These are phyloP conservation scores for Dentipellis sp. DNA, from an alignment of 768 basidiomycete genomes.

Conservation along the genomic window DNA sequence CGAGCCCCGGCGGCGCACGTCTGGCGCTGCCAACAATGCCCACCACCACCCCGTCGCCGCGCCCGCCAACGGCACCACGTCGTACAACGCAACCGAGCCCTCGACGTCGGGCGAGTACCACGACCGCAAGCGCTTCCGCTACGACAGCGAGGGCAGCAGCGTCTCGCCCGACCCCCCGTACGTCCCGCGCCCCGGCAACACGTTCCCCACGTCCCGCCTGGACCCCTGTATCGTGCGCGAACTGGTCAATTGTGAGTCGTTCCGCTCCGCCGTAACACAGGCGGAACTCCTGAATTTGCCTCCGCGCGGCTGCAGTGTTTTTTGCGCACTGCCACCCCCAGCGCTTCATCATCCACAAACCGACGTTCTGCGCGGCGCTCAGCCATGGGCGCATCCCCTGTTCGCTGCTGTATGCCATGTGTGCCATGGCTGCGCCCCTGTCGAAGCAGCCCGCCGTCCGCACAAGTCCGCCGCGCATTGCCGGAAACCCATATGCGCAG, in stretches of 20 bases:
- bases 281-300: slow-evolving; percentile 1
- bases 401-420: slow-evolving; percentile 65
- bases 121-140: slow-evolving; percentile 2
- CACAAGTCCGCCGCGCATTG: slow-evolving; percentile 33
- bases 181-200: background rate
- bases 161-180: background rate
- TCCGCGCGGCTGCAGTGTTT: slow-evolving; percentile 42
- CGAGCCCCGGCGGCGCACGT: slow-evolving; percentile 11
- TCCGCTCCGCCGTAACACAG: background rate
- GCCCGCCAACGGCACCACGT: slow-evolving; percentile 3
- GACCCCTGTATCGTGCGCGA: slow-evolving; percentile 14
- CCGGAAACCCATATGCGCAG: slow-evolving; percentile 34
- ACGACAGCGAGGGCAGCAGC: background rate
- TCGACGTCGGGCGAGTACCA: background rate
- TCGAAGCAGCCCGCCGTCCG: slow-evolving; percentile 58
- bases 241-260: slow-evolving; percentile 11
- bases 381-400: slow-evolving; percentile 58
- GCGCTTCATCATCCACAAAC: slow-evolving; percentile 69
- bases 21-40: slow-evolving; percentile 1
- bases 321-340: slow-evolving; percentile 78
- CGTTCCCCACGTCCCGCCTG: slow-evolving; percentile 6
- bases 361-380: slow-evolving; percentile 61
- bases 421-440: slow-evolving; percentile 69
- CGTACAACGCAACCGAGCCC: slow-evolving; percentile 1
- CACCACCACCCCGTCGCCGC: slow-evolving; percentile 5